Conservation (phyloP, 2,329 filamentous ascomycete species). For the Talaromyces sp. region DNA sequence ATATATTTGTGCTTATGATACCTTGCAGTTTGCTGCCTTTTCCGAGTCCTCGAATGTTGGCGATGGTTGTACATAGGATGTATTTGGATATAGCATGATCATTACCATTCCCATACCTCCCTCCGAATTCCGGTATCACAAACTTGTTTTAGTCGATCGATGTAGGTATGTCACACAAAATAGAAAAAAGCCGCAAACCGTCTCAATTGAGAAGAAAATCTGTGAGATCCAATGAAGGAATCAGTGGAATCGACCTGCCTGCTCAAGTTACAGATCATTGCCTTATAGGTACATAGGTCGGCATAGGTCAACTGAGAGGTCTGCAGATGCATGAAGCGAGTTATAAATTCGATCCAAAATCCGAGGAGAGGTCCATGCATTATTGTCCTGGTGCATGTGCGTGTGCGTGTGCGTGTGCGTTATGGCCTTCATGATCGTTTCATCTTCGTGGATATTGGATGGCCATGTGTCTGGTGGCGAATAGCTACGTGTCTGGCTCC, state of each 20-base stretch:
- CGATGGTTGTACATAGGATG: not conserved
- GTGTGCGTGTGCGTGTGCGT: not conserved
- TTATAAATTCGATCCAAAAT: not conserved
- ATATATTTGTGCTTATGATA: slow-evolving; percentile 6
- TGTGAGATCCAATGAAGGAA: not conserved
- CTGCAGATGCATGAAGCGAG: not conserved
- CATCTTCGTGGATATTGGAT: too few relatives aligned
- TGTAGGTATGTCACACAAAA: too few relatives aligned
- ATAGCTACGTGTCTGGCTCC: not conserved
- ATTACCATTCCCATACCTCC: not conserved
- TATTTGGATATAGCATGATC: not conserved
- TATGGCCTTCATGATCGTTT: not conserved
- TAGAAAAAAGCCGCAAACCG: not conserved
- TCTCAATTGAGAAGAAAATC: not conserved
- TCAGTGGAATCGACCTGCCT: not conserved
- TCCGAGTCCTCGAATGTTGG: not conserved
- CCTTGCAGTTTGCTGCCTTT: not conserved
- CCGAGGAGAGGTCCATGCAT: not conserved
- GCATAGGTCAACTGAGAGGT: too few relatives aligned
- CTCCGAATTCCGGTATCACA: not conserved
- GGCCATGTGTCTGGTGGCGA: not conserved
- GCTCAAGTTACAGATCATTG: not conserved
- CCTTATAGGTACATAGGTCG: too few relatives aligned
- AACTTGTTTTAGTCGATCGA: too few relatives aligned
- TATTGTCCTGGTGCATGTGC: too few relatives aligned